A percentile compares a stretch with the other conserved stretches of the same genome.
Conservation (phyloP, 768 basidiomycete genomes). For the Russula lepida region DNA sequence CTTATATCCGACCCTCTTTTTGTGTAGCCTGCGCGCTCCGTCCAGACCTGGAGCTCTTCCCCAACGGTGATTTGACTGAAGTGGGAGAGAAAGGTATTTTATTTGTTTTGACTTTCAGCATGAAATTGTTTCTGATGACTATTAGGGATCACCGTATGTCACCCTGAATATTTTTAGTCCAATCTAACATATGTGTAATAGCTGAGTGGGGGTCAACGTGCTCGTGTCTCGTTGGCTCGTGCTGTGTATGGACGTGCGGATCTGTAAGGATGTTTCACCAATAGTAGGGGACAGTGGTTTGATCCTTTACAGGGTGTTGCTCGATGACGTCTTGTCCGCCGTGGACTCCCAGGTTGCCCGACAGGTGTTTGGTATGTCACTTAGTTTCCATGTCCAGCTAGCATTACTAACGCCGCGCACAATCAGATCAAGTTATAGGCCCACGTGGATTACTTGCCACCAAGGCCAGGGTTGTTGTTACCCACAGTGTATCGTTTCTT, state of each 20-base stretch:
- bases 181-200: constrained; percentile 23
- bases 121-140: constrained; percentile 22
- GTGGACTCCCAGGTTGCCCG: constrained; percentile 84
- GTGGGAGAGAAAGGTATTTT: constrained; percentile 73
- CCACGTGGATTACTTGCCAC: constrained; percentile 72
- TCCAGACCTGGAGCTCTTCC: constrained; percentile 70
- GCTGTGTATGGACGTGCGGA: constrained; percentile 91
- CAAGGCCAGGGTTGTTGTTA: constrained; percentile 81
- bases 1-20: neutral
- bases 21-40: constrained; percentile 70
- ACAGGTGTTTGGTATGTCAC: constrained; percentile 62
- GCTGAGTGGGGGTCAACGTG: constrained; percentile 79
- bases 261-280: constrained; percentile 39
- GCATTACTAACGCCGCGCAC: neutral
- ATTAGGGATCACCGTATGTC: constrained; percentile 47
- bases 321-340: constrained; percentile 87
- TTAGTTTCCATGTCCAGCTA: neutral
- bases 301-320: constrained; percentile 43
- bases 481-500: constrained; percentile 81
- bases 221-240: constrained; percentile 75
- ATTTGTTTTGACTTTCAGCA: neutral
- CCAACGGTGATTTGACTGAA: constrained; percentile 76
- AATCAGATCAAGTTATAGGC: constrained; percentile 73
- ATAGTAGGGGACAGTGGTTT: neutral
- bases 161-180: neutral